phyloP scores from a whole-genome alignment of 768 basidiomycete species.

The Tulasnella calospora region DNA sequence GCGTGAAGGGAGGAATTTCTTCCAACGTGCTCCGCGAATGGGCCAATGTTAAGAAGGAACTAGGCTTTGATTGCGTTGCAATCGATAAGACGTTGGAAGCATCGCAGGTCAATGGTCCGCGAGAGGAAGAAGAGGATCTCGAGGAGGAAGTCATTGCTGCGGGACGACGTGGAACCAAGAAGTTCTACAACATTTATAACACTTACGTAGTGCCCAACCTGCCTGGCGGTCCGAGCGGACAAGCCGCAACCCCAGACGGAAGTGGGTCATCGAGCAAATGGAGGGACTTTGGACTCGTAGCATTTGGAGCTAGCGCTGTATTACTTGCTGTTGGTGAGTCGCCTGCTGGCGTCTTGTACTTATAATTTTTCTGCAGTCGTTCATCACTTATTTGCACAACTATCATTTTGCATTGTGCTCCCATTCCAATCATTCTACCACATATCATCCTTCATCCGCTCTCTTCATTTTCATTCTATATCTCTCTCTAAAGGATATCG shows the following conservation, averaged over 20 bases:
- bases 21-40: slow-evolving; percentile 68
- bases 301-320: slow-evolving; percentile 14
- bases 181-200: slow-evolving; percentile 85
- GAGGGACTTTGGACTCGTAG: slow-evolving; percentile 14
- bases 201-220: slow-evolving; percentile 52
- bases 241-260: neutral
- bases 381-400: neutral
- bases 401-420: neutral
- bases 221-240: neutral
- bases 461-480: slow-evolving; percentile 15
- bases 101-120: slow-evolving; percentile 15
- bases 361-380: slow-evolving; percentile 10
- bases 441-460: neutral
- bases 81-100: slow-evolving; percentile 61
- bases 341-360: neutral
- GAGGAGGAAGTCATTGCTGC: slow-evolving; percentile 31
- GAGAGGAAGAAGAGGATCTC: slow-evolving; percentile 16
- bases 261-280: slow-evolving; percentile 1
- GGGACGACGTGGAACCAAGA: slow-evolving; percentile 37
- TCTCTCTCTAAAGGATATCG: neutral
- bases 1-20: slow-evolving; percentile 46
- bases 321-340: slow-evolving; percentile 18
- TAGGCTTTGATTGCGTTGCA: slow-evolving; percentile 69
- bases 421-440: neutral
- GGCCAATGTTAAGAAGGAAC: slow-evolving; percentile 71